Evolutionary conservation across 441 rosid species (phyloP).

Genomic region (Pelargonium myrrhifolium): DNA sequence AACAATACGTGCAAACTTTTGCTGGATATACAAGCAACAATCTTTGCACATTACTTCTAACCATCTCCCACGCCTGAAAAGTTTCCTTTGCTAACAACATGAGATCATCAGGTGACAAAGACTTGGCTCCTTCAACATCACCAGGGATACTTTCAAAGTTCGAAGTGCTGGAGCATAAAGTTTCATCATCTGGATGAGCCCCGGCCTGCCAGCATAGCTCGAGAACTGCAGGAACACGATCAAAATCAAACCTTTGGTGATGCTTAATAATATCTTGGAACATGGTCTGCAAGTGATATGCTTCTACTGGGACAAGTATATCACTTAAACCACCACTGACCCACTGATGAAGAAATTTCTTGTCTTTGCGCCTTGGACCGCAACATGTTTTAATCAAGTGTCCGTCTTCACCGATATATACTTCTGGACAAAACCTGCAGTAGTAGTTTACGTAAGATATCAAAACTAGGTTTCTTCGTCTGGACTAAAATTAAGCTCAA

Average conservation of each 20-base stretch:
- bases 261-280: constrained; percentile 59
- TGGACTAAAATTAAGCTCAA: not conserved
- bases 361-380: constrained; percentile 51
- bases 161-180: constrained; percentile 16
- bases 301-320: constrained; percentile 55
- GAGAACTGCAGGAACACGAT: constrained; percentile 65
- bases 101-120: constrained; percentile 36
- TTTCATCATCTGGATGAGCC: constrained; percentile 32
- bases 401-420: constrained; percentile 64
- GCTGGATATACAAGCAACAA: constrained; percentile 54
- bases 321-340: constrained; percentile 54
- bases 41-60: constrained; percentile 55
- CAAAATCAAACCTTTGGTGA: constrained; percentile 59
- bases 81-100: constrained; percentile 43
- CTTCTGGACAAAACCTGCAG: constrained; percentile 76
- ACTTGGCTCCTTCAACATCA: constrained; percentile 26
- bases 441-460: not conserved
- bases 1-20: constrained; percentile 67
- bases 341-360: constrained; percentile 75
- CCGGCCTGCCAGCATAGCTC: constrained; percentile 87
- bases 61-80: constrained; percentile 61
- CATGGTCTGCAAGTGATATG: constrained; percentile 48
- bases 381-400: constrained; percentile 70
- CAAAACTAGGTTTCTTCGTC: not conserved
- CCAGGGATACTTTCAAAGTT: constrained; percentile 14